phyloP scores from a whole-genome alignment of 2,329 filamentous ascomycete genomes.

The Nemania diffusa region DNA sequence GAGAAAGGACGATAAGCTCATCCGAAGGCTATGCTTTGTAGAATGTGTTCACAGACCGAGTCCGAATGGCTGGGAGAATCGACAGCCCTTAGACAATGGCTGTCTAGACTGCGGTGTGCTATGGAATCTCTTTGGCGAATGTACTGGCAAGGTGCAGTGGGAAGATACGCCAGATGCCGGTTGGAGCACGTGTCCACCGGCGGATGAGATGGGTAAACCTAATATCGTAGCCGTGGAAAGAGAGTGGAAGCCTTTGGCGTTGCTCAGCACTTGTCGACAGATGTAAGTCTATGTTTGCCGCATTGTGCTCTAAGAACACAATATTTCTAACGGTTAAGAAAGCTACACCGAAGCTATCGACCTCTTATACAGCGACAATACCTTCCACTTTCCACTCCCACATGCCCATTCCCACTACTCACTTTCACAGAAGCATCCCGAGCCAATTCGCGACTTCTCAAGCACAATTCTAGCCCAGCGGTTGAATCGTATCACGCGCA shows the following conservation, averaged over 20 bases:
- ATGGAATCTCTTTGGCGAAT: slow-evolving; percentile 16
- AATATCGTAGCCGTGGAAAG: not conserved
- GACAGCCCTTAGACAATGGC: not conserved
- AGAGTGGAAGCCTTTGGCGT: slow-evolving; percentile 15
- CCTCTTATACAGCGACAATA: slow-evolving; percentile 13
- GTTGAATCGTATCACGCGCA: slow-evolving; percentile 9
- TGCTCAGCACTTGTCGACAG: slow-evolving; percentile 20
- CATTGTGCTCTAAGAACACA: slow-evolving; percentile 1
- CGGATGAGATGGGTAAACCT: slow-evolving; percentile 3
- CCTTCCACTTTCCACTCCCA: slow-evolving; percentile 12
- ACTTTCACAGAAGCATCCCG: not conserved
- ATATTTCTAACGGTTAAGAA: slow-evolving; percentile 6
- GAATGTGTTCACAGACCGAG: slow-evolving; percentile 16
- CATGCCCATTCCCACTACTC: not conserved
- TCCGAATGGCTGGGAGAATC: slow-evolving; percentile 23
- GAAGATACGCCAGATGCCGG: not conserved
- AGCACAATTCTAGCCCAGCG: slow-evolving; percentile 7
- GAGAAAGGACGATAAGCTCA: not conserved
- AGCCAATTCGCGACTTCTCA: slow-evolving; percentile 17
- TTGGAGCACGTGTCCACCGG: not conserved
- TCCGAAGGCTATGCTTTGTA: slow-evolving; percentile 15
- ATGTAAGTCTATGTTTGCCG: slow-evolving; percentile 16
- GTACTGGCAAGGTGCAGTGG: slow-evolving; percentile 10
- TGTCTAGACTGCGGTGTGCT: slow-evolving; percentile 19
- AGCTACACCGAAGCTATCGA: slow-evolving; percentile 21